Percentiles rank a stretch among this genome's conserved stretches.
Evolutionary conservation across 768 basidiomycete genomes (phyloP).

Genomic region (Pleurotus citrinopileatus): DNA sequence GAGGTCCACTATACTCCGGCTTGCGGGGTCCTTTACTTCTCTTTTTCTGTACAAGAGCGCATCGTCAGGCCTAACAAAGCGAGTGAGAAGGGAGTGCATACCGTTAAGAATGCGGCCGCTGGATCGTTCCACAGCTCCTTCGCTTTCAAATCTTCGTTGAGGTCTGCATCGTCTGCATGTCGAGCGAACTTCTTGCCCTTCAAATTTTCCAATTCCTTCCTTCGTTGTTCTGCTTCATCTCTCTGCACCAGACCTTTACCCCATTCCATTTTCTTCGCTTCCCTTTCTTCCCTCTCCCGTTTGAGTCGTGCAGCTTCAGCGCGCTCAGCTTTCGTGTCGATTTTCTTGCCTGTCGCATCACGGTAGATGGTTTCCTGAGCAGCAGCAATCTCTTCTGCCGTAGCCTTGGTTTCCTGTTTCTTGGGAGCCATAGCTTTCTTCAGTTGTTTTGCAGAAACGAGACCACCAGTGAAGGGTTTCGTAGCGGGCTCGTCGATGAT

Average conservation of each 20-base stretch:
- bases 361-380: slow-evolving; percentile 94
- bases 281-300: slow-evolving; percentile 79
- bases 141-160: slow-evolving; percentile 83
- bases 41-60: slow-evolving; percentile 55
- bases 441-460: slow-evolving; percentile 75
- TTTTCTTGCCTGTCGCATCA: slow-evolving; percentile 82
- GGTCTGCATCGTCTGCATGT: slow-evolving; percentile 74
- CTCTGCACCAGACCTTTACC: slow-evolving; percentile 92
- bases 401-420: slow-evolving; percentile 34
- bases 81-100: slow-evolving; percentile 32
- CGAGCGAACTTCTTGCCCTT: slow-evolving; percentile 68
- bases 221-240: slow-evolving; percentile 70
- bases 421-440: slow-evolving; percentile 53
- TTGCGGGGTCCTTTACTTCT: slow-evolving; percentile 68
- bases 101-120: slow-evolving; percentile 91
- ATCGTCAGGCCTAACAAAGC: not conserved
- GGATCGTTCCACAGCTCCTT: slow-evolving; percentile 95
- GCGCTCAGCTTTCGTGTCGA: slow-evolving; percentile 81
- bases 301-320: slow-evolving; percentile 84
- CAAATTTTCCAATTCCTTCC: slow-evolving; percentile 66
- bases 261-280: slow-evolving; percentile 96
- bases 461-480: slow-evolving; percentile 62
- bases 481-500: slow-evolving; percentile 40
- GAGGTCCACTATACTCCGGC: slow-evolving; percentile 86
- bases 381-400: slow-evolving; percentile 53